Evolutionary conservation across 2,329 filamentous ascomycete species (phyloP).

Genomic region (Talaromyces sp.): DNA sequence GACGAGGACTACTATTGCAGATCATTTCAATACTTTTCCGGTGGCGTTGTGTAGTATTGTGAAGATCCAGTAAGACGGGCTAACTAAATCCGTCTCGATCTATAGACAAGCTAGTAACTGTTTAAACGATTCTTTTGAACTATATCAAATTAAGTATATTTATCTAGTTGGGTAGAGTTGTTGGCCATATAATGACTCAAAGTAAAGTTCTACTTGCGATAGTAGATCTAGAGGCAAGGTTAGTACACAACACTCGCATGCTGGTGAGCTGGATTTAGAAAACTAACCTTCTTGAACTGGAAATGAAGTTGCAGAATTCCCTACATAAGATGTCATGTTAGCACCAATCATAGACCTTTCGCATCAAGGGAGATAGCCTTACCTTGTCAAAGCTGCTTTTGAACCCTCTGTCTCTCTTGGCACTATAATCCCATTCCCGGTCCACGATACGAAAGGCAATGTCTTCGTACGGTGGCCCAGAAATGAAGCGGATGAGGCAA

Average conservation of each 20-base stretch:
- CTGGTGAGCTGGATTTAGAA: neutral
- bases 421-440: slow-evolving; percentile 98
- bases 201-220: slow-evolving; percentile 37
- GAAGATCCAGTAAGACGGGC: neutral
- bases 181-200: neutral
- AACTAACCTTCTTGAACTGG: slow-evolving; percentile 87
- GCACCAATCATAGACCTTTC: neutral
- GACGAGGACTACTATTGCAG: neutral
- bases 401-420: slow-evolving; percentile 90
- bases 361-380: slow-evolving; percentile 30
- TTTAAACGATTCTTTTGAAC: neutral
- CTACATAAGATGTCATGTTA: slow-evolving; percentile 39
- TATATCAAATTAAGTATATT: neutral
- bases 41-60: neutral
- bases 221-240: slow-evolving; percentile 36
- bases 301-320: slow-evolving; percentile 96
- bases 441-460: slow-evolving; percentile 96
- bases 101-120: neutral
- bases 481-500: slow-evolving; percentile 91
- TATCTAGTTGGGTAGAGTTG: neutral
- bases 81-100: neutral
- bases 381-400: slow-evolving; percentile 97
- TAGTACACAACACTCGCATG: slow-evolving; percentile 3
- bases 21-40: neutral
- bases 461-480: slow-evolving; percentile 92